phyloP scores from a whole-genome alignment of 1,284 basidiomycete species.

The Microbotryum silenes-acaulis region DNA sequence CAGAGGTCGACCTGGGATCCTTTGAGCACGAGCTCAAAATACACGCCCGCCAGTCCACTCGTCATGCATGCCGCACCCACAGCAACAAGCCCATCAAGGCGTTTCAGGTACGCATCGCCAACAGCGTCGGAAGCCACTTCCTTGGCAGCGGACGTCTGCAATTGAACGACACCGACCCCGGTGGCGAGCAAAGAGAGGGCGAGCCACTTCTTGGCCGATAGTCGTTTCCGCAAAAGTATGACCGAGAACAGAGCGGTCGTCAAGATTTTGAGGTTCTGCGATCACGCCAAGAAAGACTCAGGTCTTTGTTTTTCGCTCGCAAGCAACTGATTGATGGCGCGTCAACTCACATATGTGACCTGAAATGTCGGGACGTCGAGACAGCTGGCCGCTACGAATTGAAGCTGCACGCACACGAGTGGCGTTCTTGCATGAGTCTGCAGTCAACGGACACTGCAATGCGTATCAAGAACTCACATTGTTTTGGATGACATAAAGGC shows the following conservation, averaged over 20 bases:
- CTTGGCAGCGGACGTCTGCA: conserved; percentile 50
- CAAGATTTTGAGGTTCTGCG: conserved; percentile 57
- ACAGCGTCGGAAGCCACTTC: not conserved
- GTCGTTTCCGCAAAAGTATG: conserved; percentile 69
- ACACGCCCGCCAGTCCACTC: conserved; percentile 94
- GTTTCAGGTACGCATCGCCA: conserved; percentile 57
- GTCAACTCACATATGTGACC: conserved; percentile 54
- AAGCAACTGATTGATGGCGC: too few relatives aligned
- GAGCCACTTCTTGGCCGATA: conserved; percentile 70
- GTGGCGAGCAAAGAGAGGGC: conserved; percentile 75
- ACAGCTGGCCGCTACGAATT: conserved; percentile 88
- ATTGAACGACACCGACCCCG: conserved; percentile 87
- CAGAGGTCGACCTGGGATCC: conserved; percentile 81
- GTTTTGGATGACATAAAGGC: conserved; percentile 94
- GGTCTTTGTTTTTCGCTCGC: not conserved
- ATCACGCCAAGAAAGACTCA: too few relatives aligned
- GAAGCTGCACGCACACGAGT: conserved; percentile 46
- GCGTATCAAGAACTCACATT: conserved; percentile 44
- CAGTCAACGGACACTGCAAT: too few relatives aligned
- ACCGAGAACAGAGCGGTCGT: conserved; percentile 94
- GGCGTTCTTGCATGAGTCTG: too few relatives aligned
- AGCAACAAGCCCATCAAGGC: conserved; percentile 70
- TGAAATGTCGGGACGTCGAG: conserved; percentile 91
- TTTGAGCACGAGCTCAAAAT: conserved; percentile 97
- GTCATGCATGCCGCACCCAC: conserved; percentile 89